Conservation (phyloP, 352 stramenopile genomes). For the Globisporangium recalcitrans region DNA sequence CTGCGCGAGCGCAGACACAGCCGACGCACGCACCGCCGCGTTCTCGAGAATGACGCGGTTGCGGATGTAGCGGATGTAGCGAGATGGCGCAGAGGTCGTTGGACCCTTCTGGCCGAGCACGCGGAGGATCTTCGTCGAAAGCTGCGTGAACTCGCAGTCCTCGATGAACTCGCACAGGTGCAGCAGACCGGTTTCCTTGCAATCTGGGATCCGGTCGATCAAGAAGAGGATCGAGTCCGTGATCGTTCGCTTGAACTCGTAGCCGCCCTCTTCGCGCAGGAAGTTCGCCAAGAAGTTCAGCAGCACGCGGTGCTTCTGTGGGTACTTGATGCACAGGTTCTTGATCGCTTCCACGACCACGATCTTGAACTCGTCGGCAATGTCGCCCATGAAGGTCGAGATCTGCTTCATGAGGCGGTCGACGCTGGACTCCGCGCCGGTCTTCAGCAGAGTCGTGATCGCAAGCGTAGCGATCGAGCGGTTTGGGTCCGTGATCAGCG, state of each 20-base stretch:
- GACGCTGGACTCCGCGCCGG: constrained; percentile 93
- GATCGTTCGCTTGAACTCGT: constrained; percentile 99
- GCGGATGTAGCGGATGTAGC: constrained; percentile 99
- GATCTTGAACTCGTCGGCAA: constrained; percentile 99
- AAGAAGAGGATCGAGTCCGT: constrained; percentile 97
- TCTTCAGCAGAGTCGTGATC: constrained; percentile 99
- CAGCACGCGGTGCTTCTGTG: constrained; percentile 96
- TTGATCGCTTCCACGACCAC: constrained; percentile 97
- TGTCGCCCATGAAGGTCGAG: constrained; percentile 97
- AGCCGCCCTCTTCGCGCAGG: constrained; percentile 94
- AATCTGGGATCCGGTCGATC: constrained; percentile 95
- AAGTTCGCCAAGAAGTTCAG: constrained; percentile 98
- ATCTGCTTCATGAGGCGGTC: constrained; percentile 98
- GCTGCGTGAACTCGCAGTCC: constrained; percentile 91
- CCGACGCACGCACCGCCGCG: constrained; percentile 93
- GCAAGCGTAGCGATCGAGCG: constrained; percentile 97
- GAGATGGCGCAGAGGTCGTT: constrained; percentile 88
- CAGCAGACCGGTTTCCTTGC: constrained; percentile 94
- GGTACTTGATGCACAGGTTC: constrained; percentile 97
- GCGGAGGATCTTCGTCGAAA: constrained; percentile 93
- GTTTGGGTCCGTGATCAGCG: constrained; percentile 96
- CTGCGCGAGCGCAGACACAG: constrained; percentile 93
- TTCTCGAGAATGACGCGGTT: constrained; percentile 99
- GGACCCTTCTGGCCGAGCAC: constrained; percentile 94
- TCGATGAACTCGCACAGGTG: constrained; percentile 99